These are phyloP conservation scores for Oidiodendron maius DNA, from an alignment of 495 filamentous ascomycete species.

Conservation along the genomic window DNA sequence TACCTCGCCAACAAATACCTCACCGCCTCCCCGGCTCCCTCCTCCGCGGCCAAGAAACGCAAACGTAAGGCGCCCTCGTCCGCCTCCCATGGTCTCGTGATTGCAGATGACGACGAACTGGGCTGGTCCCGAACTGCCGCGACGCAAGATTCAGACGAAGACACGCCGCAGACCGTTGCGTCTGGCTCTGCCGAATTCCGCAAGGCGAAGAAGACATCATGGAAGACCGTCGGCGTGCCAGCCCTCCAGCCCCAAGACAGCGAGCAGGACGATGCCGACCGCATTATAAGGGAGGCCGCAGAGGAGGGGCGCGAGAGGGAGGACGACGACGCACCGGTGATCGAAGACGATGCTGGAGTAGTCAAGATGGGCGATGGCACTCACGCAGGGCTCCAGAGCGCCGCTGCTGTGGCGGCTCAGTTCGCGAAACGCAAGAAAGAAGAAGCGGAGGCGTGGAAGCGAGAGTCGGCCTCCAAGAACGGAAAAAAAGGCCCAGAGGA, in stretches of 20 bases:
- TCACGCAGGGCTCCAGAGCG: conserved; percentile 79
- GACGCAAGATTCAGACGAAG: conserved; percentile 33
- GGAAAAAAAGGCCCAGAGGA: conserved; percentile 45
- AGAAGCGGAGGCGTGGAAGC: conserved; percentile 32
- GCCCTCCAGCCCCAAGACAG: conserved; percentile 33
- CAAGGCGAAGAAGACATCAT: conserved; percentile 67
- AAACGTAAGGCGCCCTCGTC: conserved; percentile 51
- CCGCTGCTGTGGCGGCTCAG: conserved; percentile 70
- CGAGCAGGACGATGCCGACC: conserved; percentile 68
- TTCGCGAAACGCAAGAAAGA: conserved; percentile 48
- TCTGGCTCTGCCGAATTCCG: conserved; percentile 61
- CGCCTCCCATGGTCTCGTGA: conserved; percentile 60
- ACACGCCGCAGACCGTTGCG: conserved; percentile 28
- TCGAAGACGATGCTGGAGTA: conserved; percentile 32
- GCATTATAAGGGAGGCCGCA: conserved; percentile 71
- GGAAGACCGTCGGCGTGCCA: conserved; percentile 63
- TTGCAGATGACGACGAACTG: conserved; percentile 83
- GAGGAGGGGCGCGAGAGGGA: conserved; percentile 53
- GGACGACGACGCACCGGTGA: conserved; percentile 37
- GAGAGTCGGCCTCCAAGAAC: conserved; percentile 28
- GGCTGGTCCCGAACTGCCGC: conserved; percentile 52
- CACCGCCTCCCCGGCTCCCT: conserved; percentile 60
- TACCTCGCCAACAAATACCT: conserved; percentile 97
- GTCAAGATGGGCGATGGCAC: conserved; percentile 78
- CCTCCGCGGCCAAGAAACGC: conserved; percentile 75